A percentile compares a stretch with the other conserved stretches of the same genome.
These are phyloP conservation scores for Wallacemonas sp. DNA, from an alignment of 208 protist genomes.

Conservation along the genomic window DNA sequence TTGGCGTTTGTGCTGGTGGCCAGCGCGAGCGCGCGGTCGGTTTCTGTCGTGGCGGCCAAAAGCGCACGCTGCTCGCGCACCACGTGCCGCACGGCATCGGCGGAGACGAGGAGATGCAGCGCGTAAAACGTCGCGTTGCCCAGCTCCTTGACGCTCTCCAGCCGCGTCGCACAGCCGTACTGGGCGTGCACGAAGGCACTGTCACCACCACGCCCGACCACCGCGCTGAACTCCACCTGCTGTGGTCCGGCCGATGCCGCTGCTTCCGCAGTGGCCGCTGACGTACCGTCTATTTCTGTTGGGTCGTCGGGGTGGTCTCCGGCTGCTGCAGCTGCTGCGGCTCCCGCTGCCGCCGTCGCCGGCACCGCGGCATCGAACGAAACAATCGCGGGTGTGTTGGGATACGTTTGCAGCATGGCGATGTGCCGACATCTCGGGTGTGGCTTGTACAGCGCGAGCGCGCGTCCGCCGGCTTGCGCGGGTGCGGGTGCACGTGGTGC, in stretches of 20 bases:
- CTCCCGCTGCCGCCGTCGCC: not conserved
- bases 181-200: slow-evolving; percentile 65
- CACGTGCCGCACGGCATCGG: slow-evolving; percentile 43
- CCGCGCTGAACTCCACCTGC: slow-evolving; percentile 62
- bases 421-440: slow-evolving; percentile 59
- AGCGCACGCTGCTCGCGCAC: slow-evolving; percentile 45
- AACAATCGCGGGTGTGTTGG: slow-evolving; percentile 69
- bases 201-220: slow-evolving; percentile 65
- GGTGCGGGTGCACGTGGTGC: slow-evolving; percentile 2
- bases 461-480: not conserved
- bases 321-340: slow-evolving; percentile 15
- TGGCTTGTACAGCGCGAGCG: slow-evolving; percentile 58
- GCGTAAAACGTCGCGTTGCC: slow-evolving; percentile 41
- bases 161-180: slow-evolving; percentile 73
- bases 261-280: slow-evolving; percentile 19
- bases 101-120: slow-evolving; percentile 53
- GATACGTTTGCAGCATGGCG: slow-evolving; percentile 56
- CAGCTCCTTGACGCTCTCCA: slow-evolving; percentile 49
- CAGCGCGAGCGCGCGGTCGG: slow-evolving; percentile 8
- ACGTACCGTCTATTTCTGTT: too few species aligned
- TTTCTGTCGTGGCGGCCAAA: slow-evolving; percentile 22
- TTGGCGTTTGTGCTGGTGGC: not conserved
- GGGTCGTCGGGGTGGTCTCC: too few species aligned
- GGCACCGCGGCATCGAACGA: slow-evolving; percentile 35
- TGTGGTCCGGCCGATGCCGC: slow-evolving; percentile 22